Conservation (phyloP, 1,284 basidiomycete species). For the Cutaneotrichosporon sp. region DNA sequence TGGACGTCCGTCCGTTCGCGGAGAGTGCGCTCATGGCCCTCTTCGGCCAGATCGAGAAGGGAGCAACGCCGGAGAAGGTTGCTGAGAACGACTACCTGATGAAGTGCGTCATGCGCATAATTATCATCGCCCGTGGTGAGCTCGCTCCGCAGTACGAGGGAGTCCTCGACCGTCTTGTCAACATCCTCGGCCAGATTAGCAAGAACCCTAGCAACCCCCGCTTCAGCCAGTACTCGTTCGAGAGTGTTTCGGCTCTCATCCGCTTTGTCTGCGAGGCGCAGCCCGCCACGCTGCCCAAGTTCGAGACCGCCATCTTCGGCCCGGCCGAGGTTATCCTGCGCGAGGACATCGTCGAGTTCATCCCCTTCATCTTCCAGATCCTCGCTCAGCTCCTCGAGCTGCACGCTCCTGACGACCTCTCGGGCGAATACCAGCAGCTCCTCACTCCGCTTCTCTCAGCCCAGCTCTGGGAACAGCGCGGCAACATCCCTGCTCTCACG, state of each 20-base stretch:
- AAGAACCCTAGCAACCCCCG: slow-evolving; percentile 97
- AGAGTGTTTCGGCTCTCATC: slow-evolving; percentile 88
- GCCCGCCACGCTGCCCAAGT: slow-evolving; percentile 65
- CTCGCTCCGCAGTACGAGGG: slow-evolving; percentile 67
- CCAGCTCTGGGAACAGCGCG: slow-evolving; percentile 86
- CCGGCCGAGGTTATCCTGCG: slow-evolving; percentile 86
- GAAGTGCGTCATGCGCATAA: slow-evolving; percentile 94
- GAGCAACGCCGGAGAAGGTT: slow-evolving; percentile 85
- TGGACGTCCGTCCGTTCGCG: slow-evolving; percentile 81
- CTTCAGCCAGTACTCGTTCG: slow-evolving; percentile 97
- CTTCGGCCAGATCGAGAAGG: slow-evolving; percentile 76
- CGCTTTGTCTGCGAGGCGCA: slow-evolving; percentile 76
- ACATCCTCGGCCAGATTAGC: slow-evolving; percentile 80
- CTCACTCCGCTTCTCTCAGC: slow-evolving; percentile 84
- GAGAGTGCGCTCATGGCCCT: slow-evolving; percentile 72
- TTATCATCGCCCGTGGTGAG: slow-evolving; percentile 79
- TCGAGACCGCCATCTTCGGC: slow-evolving; percentile 80
- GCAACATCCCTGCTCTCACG: slow-evolving; percentile 92
- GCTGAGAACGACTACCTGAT: slow-evolving; percentile 98
- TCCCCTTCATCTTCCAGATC: slow-evolving; percentile 96
- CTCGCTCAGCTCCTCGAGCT: slow-evolving; percentile 92
- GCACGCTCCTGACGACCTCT: slow-evolving; percentile 63
- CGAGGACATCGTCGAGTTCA: slow-evolving; percentile 93
- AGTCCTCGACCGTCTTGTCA: slow-evolving; percentile 73
- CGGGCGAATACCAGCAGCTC: slow-evolving; percentile 73